phyloP scores from a whole-genome alignment of 257 asterid genomes.

The Solanum okadae region DNA sequence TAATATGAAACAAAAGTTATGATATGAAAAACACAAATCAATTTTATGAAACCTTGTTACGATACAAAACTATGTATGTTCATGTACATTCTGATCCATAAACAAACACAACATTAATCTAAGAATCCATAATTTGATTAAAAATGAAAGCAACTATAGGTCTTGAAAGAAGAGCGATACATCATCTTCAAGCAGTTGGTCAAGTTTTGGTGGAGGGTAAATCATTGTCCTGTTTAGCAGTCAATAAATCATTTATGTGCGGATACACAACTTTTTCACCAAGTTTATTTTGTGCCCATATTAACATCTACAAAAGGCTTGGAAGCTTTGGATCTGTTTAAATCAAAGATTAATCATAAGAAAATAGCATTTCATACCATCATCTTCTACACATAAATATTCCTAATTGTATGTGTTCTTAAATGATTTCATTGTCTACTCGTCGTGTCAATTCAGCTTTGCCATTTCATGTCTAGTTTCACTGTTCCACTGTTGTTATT shows the following conservation, averaged over 20 bases:
- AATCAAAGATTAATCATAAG: neutral
- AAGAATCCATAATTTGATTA: neutral
- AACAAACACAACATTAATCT: neutral
- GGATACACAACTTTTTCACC: constrained; percentile 71
- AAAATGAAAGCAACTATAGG: neutral
- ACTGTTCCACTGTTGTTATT: too few species aligned
- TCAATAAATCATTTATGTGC: constrained; percentile 54
- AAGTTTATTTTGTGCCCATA: constrained; percentile 69
- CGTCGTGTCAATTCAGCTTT: too few species aligned
- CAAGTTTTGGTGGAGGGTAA: constrained; percentile 12
- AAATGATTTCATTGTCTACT: too few species aligned
- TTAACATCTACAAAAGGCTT: constrained; percentile 70
- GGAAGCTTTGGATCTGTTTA: constrained; percentile 82
- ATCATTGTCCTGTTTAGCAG: constrained; percentile 57
- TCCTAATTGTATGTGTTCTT: neutral
- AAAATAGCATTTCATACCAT: neutral
- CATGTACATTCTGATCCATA: neutral
- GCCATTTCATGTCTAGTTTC: too few species aligned
- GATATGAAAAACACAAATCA: neutral
- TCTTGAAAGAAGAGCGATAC: neutral
- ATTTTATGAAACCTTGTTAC: neutral
- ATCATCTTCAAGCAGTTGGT: neutral
- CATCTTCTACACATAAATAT: neutral
- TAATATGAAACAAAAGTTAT: too few species aligned
- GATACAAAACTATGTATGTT: neutral